phyloP scores from a whole-genome alignment of 805 yeast genomes.

The Ogataea naganishii region DNA sequence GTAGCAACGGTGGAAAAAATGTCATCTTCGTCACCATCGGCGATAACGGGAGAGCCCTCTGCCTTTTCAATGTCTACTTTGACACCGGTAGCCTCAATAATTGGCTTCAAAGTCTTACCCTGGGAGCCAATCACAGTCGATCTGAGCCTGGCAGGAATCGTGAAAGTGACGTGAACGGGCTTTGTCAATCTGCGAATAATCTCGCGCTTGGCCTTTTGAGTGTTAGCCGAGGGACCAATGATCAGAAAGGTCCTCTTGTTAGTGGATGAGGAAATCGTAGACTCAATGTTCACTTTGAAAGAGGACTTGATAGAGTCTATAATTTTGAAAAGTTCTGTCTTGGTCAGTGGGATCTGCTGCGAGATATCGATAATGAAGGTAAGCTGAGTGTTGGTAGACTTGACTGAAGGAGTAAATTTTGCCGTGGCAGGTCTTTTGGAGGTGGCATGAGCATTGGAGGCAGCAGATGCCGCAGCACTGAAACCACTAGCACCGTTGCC shows the following conservation, averaged over 20 bases:
- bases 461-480: conserved; percentile 8
- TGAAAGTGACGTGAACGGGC: conserved; percentile 53
- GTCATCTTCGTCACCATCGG: conserved; percentile 46
- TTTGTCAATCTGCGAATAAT: conserved; percentile 69
- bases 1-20: conserved; percentile 49
- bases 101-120: conserved; percentile 76
- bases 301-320: conserved; percentile 52
- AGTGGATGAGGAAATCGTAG: conserved; percentile 68
- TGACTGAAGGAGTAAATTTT: conserved; percentile 31
- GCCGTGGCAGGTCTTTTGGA: conserved; percentile 15
- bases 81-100: conserved; percentile 57
- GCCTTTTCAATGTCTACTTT: conserved; percentile 57
- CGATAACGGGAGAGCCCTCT: conserved; percentile 20
- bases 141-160: conserved; percentile 70
- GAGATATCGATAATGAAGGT: conserved; percentile 68
- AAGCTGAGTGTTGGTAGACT: conserved; percentile 61
- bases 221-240: conserved; percentile 62
- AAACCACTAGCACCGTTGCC: conserved; percentile 21
- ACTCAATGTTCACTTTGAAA: conserved; percentile 64
- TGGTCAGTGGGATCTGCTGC: conserved; percentile 55
- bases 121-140: conserved; percentile 80
- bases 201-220: conserved; percentile 64
- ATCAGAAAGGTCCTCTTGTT: conserved; percentile 78
- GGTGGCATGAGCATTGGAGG: conserved; percentile 15
- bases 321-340: conserved; percentile 62